These are phyloP conservation scores for Diaporthe australafricana DNA, from an alignment of 2,329 filamentous ascomycete genomes.

Conservation along the genomic window DNA sequence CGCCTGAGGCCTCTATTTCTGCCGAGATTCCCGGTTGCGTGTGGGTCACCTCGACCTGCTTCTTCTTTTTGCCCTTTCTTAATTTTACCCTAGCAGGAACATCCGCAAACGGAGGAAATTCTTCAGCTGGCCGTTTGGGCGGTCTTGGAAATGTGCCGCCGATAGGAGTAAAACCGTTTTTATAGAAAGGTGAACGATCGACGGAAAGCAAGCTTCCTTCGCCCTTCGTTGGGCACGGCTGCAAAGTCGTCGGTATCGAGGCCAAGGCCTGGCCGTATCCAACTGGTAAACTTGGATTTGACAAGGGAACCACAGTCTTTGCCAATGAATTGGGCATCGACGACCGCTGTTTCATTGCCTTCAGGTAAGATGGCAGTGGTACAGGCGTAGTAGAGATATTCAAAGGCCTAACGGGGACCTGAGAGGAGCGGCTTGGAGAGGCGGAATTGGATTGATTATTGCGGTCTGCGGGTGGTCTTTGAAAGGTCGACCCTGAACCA, in stretches of 20 bases:
- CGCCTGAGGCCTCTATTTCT: constrained; percentile 37
- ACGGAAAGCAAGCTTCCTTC: background rate
- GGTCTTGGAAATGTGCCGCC: constrained; percentile 38
- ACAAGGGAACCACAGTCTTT: background rate
- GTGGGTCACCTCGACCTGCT: background rate
- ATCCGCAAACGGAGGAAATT: background rate
- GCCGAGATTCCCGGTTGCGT: background rate
- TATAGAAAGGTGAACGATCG: background rate
- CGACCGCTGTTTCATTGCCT: background rate
- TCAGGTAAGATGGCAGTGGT: constrained; percentile 10
- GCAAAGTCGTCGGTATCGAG: background rate
- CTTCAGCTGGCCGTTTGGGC: constrained; percentile 18
- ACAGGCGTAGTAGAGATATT: constrained; percentile 29
- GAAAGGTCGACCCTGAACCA: background rate
- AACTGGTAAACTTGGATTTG: background rate
- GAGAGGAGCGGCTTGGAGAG: background rate
- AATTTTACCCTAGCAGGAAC: background rate
- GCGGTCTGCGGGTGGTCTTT: background rate
- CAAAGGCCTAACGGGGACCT: background rate
- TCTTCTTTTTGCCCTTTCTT: constrained; percentile 28
- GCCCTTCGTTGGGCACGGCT: background rate
- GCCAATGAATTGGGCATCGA: background rate
- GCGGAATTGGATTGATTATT: background rate
- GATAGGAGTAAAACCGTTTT: constrained; percentile 44
- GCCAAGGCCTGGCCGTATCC: background rate